phyloP scores from a whole-genome alignment of 2,329 filamentous ascomycete species.

The Tolypocladium nubicola region DNA sequence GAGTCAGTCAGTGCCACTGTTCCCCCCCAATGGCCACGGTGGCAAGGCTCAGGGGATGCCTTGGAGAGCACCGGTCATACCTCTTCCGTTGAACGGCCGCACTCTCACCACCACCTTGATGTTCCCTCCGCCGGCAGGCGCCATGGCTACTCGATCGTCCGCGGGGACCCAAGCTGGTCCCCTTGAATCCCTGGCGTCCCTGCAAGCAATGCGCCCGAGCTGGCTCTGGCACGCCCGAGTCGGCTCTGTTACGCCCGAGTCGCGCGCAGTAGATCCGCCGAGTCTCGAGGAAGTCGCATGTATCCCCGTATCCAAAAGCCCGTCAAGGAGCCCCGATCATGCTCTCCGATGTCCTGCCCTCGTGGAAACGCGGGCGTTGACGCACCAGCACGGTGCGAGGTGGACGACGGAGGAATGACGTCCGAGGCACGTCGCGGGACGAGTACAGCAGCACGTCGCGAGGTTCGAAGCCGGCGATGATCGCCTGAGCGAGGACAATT shows the following conservation, averaged over 20 bases:
- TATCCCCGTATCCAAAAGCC: neutral
- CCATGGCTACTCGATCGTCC: constrained; percentile 20
- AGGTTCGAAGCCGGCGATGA: neutral
- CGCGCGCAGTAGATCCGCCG: neutral
- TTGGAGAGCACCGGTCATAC: constrained; percentile 31
- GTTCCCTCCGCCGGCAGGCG: constrained; percentile 69
- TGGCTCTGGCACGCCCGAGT: constrained; percentile 4
- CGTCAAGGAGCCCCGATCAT: constrained; percentile 8
- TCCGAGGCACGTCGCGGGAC: neutral
- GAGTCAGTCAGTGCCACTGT: constrained; percentile 7
- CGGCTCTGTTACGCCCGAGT: neutral
- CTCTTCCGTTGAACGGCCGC: constrained; percentile 91
- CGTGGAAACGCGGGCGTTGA: neutral
- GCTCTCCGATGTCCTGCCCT: constrained; percentile 1
- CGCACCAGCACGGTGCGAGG: too few species aligned
- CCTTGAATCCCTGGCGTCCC: constrained; percentile 14
- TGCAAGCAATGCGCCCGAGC: constrained; percentile 15
- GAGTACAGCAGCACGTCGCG: neutral
- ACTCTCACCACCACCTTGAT: constrained; percentile 99
- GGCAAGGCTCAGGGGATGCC: neutral
- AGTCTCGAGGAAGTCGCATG: neutral
- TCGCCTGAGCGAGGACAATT: neutral
- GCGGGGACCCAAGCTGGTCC: constrained; percentile 26
- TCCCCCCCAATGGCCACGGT: neutral
- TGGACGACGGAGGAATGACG: constrained; percentile 1